Base-by-base conservation (phyloP, 139 green algal species). In the Chlorella sp. region DNA sequence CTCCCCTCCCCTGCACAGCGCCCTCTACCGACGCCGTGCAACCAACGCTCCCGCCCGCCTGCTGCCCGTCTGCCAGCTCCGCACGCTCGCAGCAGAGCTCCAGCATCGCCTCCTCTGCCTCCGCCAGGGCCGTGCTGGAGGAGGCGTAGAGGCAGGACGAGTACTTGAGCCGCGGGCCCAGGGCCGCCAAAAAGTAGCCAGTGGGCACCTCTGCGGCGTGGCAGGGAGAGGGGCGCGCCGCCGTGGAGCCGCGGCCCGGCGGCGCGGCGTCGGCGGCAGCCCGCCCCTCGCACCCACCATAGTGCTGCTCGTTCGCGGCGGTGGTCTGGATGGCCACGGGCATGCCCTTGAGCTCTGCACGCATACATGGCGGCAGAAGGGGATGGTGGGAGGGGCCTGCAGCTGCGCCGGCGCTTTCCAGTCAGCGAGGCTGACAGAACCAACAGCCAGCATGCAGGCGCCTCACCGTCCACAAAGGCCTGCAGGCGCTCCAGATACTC, bases 111-210 rank as follows among this genome's bases (percentile, higher is more conserved):
- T 87, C 86, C 83, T 99, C 95, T 43, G 96, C 96, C 33, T 97
- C 85, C 8, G 89, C 85, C 36, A 99, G 84, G 0, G 72, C 83
- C 17, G 90, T 82, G 12, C 69, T 29, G 2, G 70, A 51, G 8
- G 42, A 73, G 21, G 80, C 70, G 74, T 97, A 98, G 8, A 97
- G 74, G 79, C 95, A 97, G 88, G 84, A 91, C 71, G 81, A 93
- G 90, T 99, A 98, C 87, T 99, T 99, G 42, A 95, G 82, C 67
- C 94, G 80, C 67, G 81, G 85, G 43, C 96, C 96, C 58, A 99
- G 86, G 40, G 83, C 88, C 2, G 90, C 77, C n/a, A 93, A 66
- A 80, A 95, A 99, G 82, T 98, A 99, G 56, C 94, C 89, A 31
- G 96, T 98, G 1, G 96, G 95, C 17, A 99, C 84, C 90, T 95